Evolutionary conservation across 805 yeast genomes (phyloP), one percentile per base, ranked within the genome.

Genomic region (Wickerhamiella allomyrinae): DNA sequence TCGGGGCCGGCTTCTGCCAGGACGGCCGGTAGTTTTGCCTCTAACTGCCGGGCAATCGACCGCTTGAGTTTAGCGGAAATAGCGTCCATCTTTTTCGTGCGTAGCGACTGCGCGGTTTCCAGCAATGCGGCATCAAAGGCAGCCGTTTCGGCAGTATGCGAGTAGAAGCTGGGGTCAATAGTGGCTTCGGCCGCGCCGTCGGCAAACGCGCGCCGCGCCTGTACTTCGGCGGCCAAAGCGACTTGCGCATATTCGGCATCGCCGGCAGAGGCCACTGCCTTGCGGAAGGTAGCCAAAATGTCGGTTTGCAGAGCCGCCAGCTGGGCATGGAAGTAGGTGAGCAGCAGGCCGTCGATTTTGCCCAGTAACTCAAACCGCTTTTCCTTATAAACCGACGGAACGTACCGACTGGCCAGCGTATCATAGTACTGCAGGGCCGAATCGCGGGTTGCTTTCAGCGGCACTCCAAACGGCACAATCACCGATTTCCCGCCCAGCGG

Each of bases 401-500:
- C 69, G 57, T 91, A 91, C 43, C 86, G 74, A 1, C 91, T 70
- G 1, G 97, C 98, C 44, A 70, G 68, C 4, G 64, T 52, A 55
- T 85, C 94, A 58, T 75, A 89, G 10, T 61, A 56, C 0, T 60
- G 63, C 11, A 85, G 52, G 2, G 77, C 69, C 2, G 60, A 57
- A 2, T 61, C 49, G 36, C 75, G 67, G 29, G 81, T 60, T 11
- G 57, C 57, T 7, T 89, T 0, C 53, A 46, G 34, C 54, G 57
- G 2, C 57, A 70, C 39, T 57, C 59, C 31, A 38, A 51, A 42
- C 17, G 44, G 40, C 23, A 53, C 48, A 23, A 55, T 40, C 19
- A 49, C 24, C 2, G 23, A 20, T 21, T 39, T 13, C 2, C 45
- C 46, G 10, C 57, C 56, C 11, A 52, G 56, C 7, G 45, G 46